Evolutionary conservation across 2,329 filamentous ascomycete species (phyloP), one percentile per base, ranked within the genome.

Genomic region (Alternaria incomplexa): DNA sequence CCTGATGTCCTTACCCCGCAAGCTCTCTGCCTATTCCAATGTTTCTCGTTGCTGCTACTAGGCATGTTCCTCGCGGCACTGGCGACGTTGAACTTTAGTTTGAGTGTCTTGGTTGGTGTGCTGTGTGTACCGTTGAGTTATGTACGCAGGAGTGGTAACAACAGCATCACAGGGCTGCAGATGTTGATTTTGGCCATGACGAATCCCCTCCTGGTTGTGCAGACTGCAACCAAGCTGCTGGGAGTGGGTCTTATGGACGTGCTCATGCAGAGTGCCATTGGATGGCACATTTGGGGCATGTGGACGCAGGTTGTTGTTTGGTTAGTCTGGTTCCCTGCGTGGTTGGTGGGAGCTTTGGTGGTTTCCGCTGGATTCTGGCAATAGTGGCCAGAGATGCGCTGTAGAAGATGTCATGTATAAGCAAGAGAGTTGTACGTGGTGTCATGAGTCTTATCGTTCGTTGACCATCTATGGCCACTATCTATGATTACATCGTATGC

Each of bases 311-410:
- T 97, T 17, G 88, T 96, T 11, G 86, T 97, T n/a, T 97, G 93
- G 92, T 91, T 93, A 77, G 89, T 97, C 46, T 97, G 94, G 94
- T 96, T 93, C 91, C 94, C 94, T 1, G 93, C 93, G 8, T 97
- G 94, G 94, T 79, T 96, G 40, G 86, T 89, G 7, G 91, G 83
- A 15, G 64, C 63, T 11, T 69, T 76, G 25, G 71, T 80, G 43
- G 74, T 78, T 48, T 73, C 69, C 4, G 63, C 66, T 26, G 76
- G 76, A 1, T 53, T 64, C 12, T 65, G 71, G 60, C 63, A 70
- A 43, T 65, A 56, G 22, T 20, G 11, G 22, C 23, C 12, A 13
- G 11, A 17, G 13, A 40, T 20, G n/a, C 7, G 15, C 15, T 48
- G 43, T 17, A 23, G 28, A 11, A 8, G 9, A 30, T 5, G 17